Evolutionary conservation across 768 basidiomycete genomes (phyloP).

Genomic region (Collybia sordida): DNA sequence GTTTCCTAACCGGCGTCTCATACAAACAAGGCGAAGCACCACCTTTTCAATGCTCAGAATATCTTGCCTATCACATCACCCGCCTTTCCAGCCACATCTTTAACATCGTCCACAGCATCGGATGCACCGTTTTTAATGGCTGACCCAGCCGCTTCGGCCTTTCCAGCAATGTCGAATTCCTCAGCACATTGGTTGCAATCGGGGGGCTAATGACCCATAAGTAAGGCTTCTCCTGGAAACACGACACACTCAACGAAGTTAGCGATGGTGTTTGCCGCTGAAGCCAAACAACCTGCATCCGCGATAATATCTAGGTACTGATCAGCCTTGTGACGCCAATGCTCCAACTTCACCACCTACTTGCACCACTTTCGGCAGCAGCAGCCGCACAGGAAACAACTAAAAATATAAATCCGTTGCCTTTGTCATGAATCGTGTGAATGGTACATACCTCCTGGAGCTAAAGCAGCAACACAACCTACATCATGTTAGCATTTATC

Average conservation of each 20-base stretch:
- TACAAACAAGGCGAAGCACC: not conserved
- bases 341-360: not conserved
- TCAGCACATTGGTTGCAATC: conserved; percentile 4
- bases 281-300: conserved; percentile 6
- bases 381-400: conserved; percentile 4
- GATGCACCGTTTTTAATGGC: conserved; percentile 1
- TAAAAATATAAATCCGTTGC: not conserved
- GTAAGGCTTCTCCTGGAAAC: not conserved
- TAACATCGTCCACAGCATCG: no score
- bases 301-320: conserved; percentile 4
- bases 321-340: no score
- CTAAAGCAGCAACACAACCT: conserved; percentile 7
- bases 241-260: not conserved
- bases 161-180: conserved; percentile 1
- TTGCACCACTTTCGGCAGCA: conserved; percentile 3
- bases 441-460: not conserved
- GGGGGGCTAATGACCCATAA: not conserved
- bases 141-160: conserved; percentile 1
- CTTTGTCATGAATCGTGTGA: not conserved
- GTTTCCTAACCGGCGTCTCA: no score
- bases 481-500: not conserved
- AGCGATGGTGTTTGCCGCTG: conserved; percentile 3
- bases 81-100: not conserved
- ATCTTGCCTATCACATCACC: conserved; percentile 2
- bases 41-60: not conserved